Percentiles rank a stretch among this genome's conserved stretches.
Evolutionary conservation across 805 yeast genomes (phyloP).

Genomic region (Myxozyma kluyveri): DNA sequence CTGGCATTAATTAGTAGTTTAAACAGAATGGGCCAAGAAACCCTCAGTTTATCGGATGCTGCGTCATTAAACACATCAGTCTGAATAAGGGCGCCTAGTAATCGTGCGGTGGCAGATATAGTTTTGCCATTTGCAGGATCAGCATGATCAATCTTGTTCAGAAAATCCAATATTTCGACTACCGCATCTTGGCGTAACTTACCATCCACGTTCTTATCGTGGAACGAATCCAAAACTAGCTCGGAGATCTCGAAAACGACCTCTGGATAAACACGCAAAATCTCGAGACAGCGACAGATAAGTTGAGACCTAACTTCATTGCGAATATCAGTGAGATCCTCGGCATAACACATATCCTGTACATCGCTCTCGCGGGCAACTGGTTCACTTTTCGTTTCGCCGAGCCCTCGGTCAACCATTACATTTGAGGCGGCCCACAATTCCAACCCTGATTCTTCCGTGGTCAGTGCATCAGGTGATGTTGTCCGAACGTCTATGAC

Average conservation of each 20-base stretch:
- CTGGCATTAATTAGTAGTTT: conserved; percentile 15
- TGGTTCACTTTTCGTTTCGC: not conserved
- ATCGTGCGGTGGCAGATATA: conserved; percentile 25
- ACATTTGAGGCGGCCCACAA: conserved; percentile 6
- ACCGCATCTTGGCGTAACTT: not conserved
- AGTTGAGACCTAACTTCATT: conserved; percentile 25
- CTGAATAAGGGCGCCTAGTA: conserved; percentile 33
- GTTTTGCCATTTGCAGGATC: conserved; percentile 3
- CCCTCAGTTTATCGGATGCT: conserved; percentile 20
- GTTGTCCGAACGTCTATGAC: too few relatives aligned
- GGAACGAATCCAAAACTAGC: conserved; percentile 26
- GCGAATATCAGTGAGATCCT: conserved; percentile 32
- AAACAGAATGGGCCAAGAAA: conserved; percentile 23
- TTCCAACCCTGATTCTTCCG: too few relatives aligned
- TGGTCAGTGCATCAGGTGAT: too few relatives aligned
- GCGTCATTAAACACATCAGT: conserved; percentile 26
- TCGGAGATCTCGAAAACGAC: conserved; percentile 30
- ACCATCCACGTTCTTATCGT: conserved; percentile 1
- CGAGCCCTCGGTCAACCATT: conserved; percentile 1
- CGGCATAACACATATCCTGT: conserved; percentile 2
- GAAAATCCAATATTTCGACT: not conserved
- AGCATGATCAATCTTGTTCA: not conserved
- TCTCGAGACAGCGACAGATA: conserved; percentile 28
- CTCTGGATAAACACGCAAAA: conserved; percentile 28
- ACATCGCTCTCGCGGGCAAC: too few relatives aligned